These are phyloP conservation scores for Quercus suber DNA, from an alignment of 306 rosid genomes.

Conservation along the genomic window DNA sequence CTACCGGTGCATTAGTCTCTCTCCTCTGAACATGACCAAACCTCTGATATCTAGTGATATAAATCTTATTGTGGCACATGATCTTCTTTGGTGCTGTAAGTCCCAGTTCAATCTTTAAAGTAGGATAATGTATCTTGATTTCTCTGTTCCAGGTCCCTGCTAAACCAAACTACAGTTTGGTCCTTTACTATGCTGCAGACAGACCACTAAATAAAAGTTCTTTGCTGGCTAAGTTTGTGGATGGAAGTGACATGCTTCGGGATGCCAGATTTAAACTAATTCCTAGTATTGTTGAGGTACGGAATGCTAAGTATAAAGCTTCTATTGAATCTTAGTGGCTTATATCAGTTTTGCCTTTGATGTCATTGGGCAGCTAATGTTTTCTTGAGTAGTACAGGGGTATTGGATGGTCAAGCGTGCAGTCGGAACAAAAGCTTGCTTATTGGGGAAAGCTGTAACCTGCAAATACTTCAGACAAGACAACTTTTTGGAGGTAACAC, in stretches of 20 bases:
- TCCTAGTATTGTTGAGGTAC: constrained; percentile 92
- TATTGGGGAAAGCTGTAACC: constrained; percentile 86
- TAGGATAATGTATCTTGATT: not conserved
- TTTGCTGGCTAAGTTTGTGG: constrained; percentile 69
- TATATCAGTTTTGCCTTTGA: constrained; percentile 1
- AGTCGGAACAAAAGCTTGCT: constrained; percentile 98
- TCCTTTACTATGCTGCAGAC: constrained; percentile 75
- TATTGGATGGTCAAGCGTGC: constrained; percentile 99
- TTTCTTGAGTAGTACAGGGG: constrained; percentile 57
- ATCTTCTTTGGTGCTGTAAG: not conserved
- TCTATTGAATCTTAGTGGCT: constrained; percentile 5
- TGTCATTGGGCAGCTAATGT: constrained; percentile 12
- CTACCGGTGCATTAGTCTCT: too few relatives aligned
- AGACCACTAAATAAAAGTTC: constrained; percentile 71
- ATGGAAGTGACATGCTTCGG: constrained; percentile 69
- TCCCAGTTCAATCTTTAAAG: constrained; percentile 15
- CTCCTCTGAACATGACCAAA: too few relatives aligned
- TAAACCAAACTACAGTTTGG: constrained; percentile 92
- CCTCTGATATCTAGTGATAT: not conserved
- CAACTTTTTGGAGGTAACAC: constrained; percentile 82
- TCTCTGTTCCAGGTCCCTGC: constrained; percentile 76
- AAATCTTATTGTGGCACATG: not conserved
- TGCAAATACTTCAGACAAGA: constrained; percentile 82
- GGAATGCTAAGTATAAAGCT: constrained; percentile 14
- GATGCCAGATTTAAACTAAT: constrained; percentile 90